Evolutionary conservation across 192 early-diverging fungal species (phyloP).

Genomic region (Thamnidium elegans): DNA sequence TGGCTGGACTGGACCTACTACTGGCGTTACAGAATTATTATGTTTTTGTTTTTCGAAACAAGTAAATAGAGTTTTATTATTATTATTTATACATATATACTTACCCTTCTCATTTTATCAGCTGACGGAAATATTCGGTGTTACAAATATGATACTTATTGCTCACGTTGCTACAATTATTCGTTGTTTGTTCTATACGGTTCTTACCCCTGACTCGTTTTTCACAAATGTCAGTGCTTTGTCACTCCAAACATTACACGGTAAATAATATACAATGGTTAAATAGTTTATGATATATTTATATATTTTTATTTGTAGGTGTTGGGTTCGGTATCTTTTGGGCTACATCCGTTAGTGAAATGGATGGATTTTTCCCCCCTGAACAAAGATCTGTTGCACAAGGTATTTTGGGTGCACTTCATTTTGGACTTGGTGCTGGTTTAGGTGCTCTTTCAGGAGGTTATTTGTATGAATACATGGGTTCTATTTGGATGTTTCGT

Average conservation of each 20-base stretch:
- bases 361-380: conserved; percentile 31
- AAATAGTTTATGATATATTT: not conserved
- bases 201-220: conserved; percentile 15
- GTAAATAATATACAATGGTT: conserved; percentile 6
- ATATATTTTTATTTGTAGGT: conserved; percentile 8
- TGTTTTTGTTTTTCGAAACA: conserved; percentile 41
- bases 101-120: not conserved
- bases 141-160: conserved; percentile 26
- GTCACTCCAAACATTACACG: conserved; percentile 27
- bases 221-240: conserved; percentile 26
- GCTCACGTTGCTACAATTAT: conserved; percentile 27
- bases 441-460: conserved; percentile 27
- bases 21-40: conserved; percentile 34
- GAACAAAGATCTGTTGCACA: conserved; percentile 36
- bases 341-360: conserved; percentile 31
- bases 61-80: conserved; percentile 19
- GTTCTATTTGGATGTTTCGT: conserved; percentile 12
- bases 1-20: conserved; percentile 38
- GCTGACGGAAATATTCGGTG: conserved; percentile 33
- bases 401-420: conserved; percentile 30
- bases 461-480: conserved; percentile 26
- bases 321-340: conserved; percentile 28
- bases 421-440: conserved; percentile 27
- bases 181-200: conserved; percentile 23
- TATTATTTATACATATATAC: not conserved